A percentile compares a stretch with the other conserved stretches of the same genome.
Evolutionary conservation across 2,329 filamentous ascomycete species (phyloP).

Genomic region (Trichoderma harzianum): DNA sequence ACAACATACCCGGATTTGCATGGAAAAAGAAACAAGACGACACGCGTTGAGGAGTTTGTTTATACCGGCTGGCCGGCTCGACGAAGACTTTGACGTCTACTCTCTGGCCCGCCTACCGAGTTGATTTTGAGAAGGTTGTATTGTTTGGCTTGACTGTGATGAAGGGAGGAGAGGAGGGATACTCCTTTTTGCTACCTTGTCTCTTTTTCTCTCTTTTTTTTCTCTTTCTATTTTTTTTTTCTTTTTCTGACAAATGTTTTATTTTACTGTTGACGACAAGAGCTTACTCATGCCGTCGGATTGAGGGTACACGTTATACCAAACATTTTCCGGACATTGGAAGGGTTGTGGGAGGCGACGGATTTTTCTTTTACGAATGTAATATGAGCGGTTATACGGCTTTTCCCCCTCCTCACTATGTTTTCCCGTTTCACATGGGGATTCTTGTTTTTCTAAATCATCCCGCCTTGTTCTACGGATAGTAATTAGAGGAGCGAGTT

Average conservation of each 20-base stretch:
- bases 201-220: not conserved
- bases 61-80: constrained; percentile 18
- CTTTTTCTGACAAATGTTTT: not conserved
- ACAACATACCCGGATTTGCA: constrained; percentile 31
- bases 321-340: not conserved
- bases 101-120: not conserved
- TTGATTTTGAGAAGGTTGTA: constrained; percentile 7
- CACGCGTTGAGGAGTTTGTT: constrained; percentile 24
- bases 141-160: constrained; percentile 2
- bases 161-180: not conserved
- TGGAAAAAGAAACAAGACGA: constrained; percentile 21
- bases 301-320: constrained; percentile 6
- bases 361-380: constrained; percentile 1
- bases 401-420: constrained; percentile 1
- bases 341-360: not conserved
- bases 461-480: not conserved
- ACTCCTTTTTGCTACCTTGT: not conserved
- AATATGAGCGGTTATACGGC: constrained; percentile 14
- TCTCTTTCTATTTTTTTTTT: not conserved
- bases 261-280: not conserved
- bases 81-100: not conserved
- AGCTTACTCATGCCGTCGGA: not conserved
- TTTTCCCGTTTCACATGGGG: not conserved
- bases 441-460: not conserved
- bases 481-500: constrained; percentile 8